These are phyloP conservation scores for Talaromyces proteolyticus DNA, from an alignment of 495 filamentous ascomycete genomes.

Conservation along the genomic window DNA sequence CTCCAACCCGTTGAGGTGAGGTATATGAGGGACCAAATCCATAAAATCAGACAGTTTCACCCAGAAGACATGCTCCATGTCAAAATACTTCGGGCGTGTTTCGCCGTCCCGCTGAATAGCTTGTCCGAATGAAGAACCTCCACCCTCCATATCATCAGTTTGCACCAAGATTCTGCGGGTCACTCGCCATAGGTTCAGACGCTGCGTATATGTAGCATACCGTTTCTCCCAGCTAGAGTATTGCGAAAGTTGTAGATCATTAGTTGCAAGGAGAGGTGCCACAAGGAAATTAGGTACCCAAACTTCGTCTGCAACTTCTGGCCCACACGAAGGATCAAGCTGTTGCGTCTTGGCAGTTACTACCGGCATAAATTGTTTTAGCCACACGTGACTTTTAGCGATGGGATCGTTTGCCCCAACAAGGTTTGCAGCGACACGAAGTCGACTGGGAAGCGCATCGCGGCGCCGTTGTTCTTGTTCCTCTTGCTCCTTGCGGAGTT, in stretches of 20 bases:
- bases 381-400: constrained; percentile 36
- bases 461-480: constrained; percentile 51
- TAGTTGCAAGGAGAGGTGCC: constrained; percentile 68
- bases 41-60: constrained; percentile 75
- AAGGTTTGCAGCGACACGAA: constrained; percentile 42
- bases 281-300: constrained; percentile 77
- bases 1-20: constrained; percentile 59
- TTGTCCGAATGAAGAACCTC: constrained; percentile 31
- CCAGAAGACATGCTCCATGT: constrained; percentile 65
- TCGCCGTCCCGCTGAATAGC: constrained; percentile 41
- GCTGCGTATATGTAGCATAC: constrained; percentile 37
- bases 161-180: constrained; percentile 44
- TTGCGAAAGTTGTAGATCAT: constrained; percentile 66
- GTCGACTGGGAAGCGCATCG: constrained; percentile 48
- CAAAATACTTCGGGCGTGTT: constrained; percentile 46
- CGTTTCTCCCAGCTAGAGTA: constrained; percentile 66
- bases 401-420: constrained; percentile 41
- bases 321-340: constrained; percentile 34
- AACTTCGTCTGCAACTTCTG: constrained; percentile 48
- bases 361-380: constrained; percentile 46
- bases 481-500: constrained; percentile 44
- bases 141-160: constrained; percentile 31
- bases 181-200: constrained; percentile 47
- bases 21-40: constrained; percentile 62
- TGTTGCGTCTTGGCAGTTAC: constrained; percentile 43